Evolutionary conservation across 2,329 filamentous ascomycete genomes (phyloP), one percentile per base, ranked within the genome.

Genomic region (Botrytis sinoallii): DNA sequence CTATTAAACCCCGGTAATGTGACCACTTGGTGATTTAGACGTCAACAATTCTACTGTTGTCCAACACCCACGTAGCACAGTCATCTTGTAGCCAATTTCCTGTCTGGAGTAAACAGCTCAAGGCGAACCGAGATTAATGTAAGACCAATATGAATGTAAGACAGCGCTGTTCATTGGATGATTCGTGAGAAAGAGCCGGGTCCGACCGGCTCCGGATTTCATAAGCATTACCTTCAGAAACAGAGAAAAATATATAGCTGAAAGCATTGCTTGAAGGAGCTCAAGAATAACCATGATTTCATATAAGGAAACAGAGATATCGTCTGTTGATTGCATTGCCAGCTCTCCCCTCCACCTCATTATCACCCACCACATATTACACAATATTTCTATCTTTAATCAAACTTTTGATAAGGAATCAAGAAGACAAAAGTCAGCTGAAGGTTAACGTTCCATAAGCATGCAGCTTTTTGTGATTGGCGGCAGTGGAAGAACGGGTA

Each of bases 401-500:
- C 20, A 12, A 25, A 10, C 9, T 18, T 57, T 57, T 18, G 10
- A 29, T 29, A n/a, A 32, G 12, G 32, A 40, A 22, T 20, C 8
- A 22, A 60, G 29, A 4, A 57, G 18, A 57, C n/a, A n/a, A 32
- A 7, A 57, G 35, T 67, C 22, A 55, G 66, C 48, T 44, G 35
- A 42, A 44, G 18, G 20, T 32, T 42, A 69, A n/a, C 10, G 48
- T 42, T 69, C 22, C 66, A 32, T 25, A 57, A 76, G 60, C 44
- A 78, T 78, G 75, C 76, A 70, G 59, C 59, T 87, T 76, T 83
- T 87, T 73, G 40, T 75, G 57, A 79, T 87, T 57, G 85, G 85
- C 48, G 86, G 82, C 72, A 85, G 80, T 67, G 85, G 86, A 72
- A 84, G 83, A 67, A 86, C 85, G 70, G 85, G 86, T 77, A 79